Conservation (phyloP, 345 rosid species). For the Physaria fendleri region DNA sequence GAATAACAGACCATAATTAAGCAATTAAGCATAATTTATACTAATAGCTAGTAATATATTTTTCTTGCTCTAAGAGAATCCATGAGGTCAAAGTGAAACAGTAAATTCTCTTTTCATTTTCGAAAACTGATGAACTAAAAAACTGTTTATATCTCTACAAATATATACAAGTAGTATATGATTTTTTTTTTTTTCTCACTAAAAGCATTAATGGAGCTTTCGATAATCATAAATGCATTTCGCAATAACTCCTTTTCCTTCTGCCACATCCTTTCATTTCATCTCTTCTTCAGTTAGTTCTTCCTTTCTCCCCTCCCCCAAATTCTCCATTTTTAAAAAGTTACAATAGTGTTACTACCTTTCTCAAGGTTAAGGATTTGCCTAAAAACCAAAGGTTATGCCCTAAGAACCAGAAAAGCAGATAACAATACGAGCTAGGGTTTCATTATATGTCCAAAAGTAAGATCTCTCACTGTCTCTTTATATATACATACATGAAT, state of each 20-base stretch:
- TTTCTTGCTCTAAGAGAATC: conserved; percentile 7
- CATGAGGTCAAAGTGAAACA: conserved; percentile 11
- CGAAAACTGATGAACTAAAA: neutral
- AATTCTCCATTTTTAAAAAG: conserved; percentile 26
- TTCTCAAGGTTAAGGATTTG: neutral
- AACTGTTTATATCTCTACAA: conserved; percentile 2
- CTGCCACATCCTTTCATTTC: conserved; percentile 36
- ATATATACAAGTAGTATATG: neutral
- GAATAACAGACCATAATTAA: neutral
- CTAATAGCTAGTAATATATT: neutral
- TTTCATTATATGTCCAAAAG: conserved; percentile 8
- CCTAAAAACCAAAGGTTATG: neutral
- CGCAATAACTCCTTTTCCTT: conserved; percentile 59
- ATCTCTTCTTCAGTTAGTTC: conserved; percentile 30
- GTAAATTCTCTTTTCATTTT: neutral
- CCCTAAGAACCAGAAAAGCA: neutral
- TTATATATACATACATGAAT: neutral
- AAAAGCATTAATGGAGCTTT: conserved; percentile 33
- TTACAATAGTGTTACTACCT: neutral
- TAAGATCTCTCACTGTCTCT: conserved; percentile 16
- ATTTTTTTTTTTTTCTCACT: conserved; percentile 31
- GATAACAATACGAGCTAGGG: conserved; percentile 21
- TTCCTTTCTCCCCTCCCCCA: conserved; percentile 24
- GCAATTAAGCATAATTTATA: too few relatives aligned
- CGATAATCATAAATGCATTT: conserved; percentile 66